Percentiles rank a stretch among this genome's conserved stretches.
Conservation (phyloP, 345 rosid genomes). For the Populus deltoides region DNA sequence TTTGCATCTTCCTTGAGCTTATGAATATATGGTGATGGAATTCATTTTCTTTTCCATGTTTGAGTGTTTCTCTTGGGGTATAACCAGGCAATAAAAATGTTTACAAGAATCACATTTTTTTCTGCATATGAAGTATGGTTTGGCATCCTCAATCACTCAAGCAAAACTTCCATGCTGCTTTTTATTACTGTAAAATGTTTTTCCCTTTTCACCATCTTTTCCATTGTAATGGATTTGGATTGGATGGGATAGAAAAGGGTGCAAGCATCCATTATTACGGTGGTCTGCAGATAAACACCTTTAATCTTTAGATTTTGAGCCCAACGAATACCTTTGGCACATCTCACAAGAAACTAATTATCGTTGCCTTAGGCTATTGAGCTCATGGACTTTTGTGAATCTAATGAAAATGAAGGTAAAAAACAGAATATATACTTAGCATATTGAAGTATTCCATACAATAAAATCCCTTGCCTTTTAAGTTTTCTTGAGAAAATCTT, state of each 20-base stretch:
- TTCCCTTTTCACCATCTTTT: constrained; percentile 12
- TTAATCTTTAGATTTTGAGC: constrained; percentile 15
- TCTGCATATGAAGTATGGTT: constrained; percentile 14
- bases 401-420: constrained; percentile 15
- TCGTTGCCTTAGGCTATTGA: constrained; percentile 15
- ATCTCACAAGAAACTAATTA: constrained; percentile 31
- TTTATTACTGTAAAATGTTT: not conserved
- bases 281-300: constrained; percentile 37
- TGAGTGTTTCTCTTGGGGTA: constrained; percentile 3
- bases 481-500: constrained; percentile 19
- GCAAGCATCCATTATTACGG: constrained; percentile 22
- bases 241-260: constrained; percentile 20
- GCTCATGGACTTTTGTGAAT: constrained; percentile 23
- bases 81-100: constrained; percentile 16
- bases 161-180: constrained; percentile 11
- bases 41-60: constrained; percentile 1
- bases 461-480: constrained; percentile 13
- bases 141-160: constrained; percentile 25
- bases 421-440: constrained; percentile 21
- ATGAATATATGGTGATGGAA: not conserved
- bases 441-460: constrained; percentile 19
- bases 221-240: constrained; percentile 4
- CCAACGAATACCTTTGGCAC: constrained; percentile 16
- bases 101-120: constrained; percentile 4
- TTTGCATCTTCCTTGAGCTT: not conserved